These are phyloP conservation scores for Pseudomicrostroma phylloplanum DNA, from an alignment of 1,284 basidiomycete genomes.

Conservation along the genomic window DNA sequence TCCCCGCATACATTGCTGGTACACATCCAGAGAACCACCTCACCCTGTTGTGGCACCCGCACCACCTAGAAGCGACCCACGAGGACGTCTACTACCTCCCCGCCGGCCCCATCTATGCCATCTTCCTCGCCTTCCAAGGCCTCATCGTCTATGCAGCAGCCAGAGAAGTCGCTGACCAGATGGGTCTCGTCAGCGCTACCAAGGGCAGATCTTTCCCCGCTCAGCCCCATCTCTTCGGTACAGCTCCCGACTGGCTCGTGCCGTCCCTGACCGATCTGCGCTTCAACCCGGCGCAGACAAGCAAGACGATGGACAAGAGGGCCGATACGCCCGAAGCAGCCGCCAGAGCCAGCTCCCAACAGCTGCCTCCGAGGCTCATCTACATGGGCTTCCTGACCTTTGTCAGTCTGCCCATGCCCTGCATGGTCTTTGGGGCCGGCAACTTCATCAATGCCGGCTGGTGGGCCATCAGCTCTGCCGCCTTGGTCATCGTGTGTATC, in stretches of 20 bases:
- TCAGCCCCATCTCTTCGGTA: slow-evolving; percentile 46
- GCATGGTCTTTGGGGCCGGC: slow-evolving; percentile 47
- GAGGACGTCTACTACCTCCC: slow-evolving; percentile 47
- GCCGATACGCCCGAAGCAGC: slow-evolving; percentile 17
- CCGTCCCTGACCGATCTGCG: slow-evolving; percentile 38
- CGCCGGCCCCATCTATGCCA: slow-evolving; percentile 44
- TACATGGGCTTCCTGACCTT: slow-evolving; percentile 42
- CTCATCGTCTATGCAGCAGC: slow-evolving; percentile 26
- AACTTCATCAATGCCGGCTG: slow-evolving; percentile 44
- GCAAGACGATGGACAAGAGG: slow-evolving; percentile 18
- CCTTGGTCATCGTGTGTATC: slow-evolving; percentile 23
- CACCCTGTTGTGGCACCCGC: slow-evolving; percentile 34
- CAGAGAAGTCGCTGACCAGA: slow-evolving; percentile 28
- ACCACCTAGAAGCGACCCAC: slow-evolving; percentile 37
- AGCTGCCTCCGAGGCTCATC: slow-evolving; percentile 31
- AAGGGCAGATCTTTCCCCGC: slow-evolving; percentile 23
- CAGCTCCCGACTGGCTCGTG: slow-evolving; percentile 42
- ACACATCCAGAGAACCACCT: slow-evolving; percentile 45
- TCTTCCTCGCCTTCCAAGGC: slow-evolving; percentile 33
- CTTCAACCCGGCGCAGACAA: slow-evolving; percentile 15
- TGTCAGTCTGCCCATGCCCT: slow-evolving; percentile 31
- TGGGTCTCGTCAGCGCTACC: slow-evolving; percentile 21
- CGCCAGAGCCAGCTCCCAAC: slow-evolving; percentile 14
- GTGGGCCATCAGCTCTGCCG: slow-evolving; percentile 39
- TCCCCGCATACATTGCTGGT: slow-evolving; percentile 42